Evolutionary conservation across 2,329 filamentous ascomycete species (phyloP).

Genomic region (Clarireedia hainanense): DNA sequence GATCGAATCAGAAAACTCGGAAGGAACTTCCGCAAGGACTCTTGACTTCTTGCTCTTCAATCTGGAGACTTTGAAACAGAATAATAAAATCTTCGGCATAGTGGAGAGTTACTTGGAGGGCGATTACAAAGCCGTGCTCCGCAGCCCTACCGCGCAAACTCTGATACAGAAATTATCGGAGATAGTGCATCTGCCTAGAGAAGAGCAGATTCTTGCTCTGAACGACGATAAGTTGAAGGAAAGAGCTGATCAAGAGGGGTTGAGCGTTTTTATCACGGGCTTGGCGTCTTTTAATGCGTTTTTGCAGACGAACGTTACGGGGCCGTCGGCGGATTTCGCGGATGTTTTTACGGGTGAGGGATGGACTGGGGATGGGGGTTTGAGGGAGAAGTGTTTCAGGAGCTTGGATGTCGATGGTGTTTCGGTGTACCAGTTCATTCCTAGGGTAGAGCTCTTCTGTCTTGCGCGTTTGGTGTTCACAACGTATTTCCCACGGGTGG

Average conservation of each 20-base stretch:
- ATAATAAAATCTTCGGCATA: constrained; percentile 20
- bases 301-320: constrained; percentile 80
- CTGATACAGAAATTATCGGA: constrained; percentile 20
- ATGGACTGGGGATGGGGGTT: neutral
- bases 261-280: constrained; percentile 38
- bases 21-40: constrained; percentile 4
- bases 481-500: constrained; percentile 25
- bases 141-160: constrained; percentile 22
- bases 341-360: constrained; percentile 31
- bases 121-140: constrained; percentile 26
- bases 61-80: constrained; percentile 21
- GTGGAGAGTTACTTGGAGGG: constrained; percentile 24
- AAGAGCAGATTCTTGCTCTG: constrained; percentile 15
- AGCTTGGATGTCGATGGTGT: constrained; percentile 76
- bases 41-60: constrained; percentile 24
- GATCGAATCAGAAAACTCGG: neutral
- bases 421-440: constrained; percentile 76
- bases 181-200: constrained; percentile 10
- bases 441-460: constrained; percentile 75
- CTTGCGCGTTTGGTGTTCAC: constrained; percentile 52
- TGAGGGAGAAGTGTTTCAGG: constrained; percentile 52
- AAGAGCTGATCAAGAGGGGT: neutral
- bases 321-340: constrained; percentile 60
- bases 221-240: constrained; percentile 12
- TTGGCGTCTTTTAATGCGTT: constrained; percentile 69